A percentile compares a stretch with the other conserved stretches of the same genome.
Conservation (phyloP, 805 yeast genomes). For the Saccharomycopsis guyanensis region DNA sequence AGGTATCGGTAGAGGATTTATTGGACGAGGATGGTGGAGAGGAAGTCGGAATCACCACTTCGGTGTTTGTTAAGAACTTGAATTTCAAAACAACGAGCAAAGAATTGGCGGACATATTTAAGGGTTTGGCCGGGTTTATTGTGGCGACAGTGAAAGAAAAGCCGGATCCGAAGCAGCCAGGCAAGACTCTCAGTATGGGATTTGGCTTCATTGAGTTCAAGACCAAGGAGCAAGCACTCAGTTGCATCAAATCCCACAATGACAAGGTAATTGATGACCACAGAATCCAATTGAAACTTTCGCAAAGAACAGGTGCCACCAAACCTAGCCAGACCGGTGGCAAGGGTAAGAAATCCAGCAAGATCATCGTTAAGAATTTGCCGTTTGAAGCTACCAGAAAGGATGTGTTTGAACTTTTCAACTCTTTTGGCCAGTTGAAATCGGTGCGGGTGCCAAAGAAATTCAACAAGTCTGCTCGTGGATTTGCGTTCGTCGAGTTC, state of each 20-base stretch:
- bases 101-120: conserved; percentile 54
- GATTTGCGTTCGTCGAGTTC: conserved; percentile 96
- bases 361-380: conserved; percentile 89
- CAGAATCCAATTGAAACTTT: conserved; percentile 77
- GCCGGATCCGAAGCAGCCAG: conserved; percentile 71
- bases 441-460: conserved; percentile 95
- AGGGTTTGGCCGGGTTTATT: conserved; percentile 68
- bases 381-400: conserved; percentile 94
- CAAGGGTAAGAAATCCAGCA: conserved; percentile 43
- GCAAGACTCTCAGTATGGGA: conserved; percentile 83
- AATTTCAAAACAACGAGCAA: conserved; percentile 69
- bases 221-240: conserved; percentile 67
- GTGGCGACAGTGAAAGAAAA: conserved; percentile 79
- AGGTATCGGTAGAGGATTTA: conserved; percentile 38
- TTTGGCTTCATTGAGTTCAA: conserved; percentile 93
- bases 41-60: conserved; percentile 68
- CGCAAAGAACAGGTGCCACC: conserved; percentile 59
- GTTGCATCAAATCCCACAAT: conserved; percentile 67
- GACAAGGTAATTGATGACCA: conserved; percentile 84
- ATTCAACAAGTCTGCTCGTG: conserved; percentile 90
- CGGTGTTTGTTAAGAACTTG: conserved; percentile 86
- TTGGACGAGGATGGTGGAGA: conserved; percentile 30
- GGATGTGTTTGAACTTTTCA: conserved; percentile 87
- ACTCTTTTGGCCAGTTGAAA: conserved; percentile 89
- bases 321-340: conserved; percentile 24